A percentile compares a stretch with the other conserved stretches of the same genome.
Evolutionary conservation across 176 grass and related monocot species (phyloP).

Genomic region (Avena eriantha): DNA sequence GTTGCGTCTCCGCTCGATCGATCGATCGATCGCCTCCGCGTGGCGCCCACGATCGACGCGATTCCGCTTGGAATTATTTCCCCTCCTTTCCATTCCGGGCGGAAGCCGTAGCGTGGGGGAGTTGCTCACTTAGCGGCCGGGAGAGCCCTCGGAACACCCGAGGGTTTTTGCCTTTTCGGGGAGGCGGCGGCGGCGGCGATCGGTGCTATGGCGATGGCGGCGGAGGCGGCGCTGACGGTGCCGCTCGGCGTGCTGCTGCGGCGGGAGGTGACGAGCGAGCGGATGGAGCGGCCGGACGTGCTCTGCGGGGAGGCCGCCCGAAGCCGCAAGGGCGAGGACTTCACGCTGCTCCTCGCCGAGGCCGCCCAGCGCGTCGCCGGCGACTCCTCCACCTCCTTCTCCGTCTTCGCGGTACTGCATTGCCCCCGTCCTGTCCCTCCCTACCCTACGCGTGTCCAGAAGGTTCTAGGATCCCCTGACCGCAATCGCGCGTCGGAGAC

Average conservation of each 20-base stretch:
- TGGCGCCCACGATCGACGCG: conserved; percentile 38
- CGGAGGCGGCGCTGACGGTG: conserved; percentile 49
- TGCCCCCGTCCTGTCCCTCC: background rate
- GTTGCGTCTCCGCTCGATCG: background rate
- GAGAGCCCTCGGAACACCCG: background rate
- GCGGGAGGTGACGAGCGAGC: conserved; percentile 88
- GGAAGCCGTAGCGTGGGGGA: background rate
- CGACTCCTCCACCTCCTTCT: conserved; percentile 83
- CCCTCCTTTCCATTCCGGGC: background rate
- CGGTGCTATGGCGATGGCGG: conserved; percentile 39
- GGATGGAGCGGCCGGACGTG: conserved; percentile 83
- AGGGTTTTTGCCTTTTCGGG: conserved; percentile 24
- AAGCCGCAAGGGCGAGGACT: conserved; percentile 92
- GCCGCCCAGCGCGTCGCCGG: conserved; percentile 65
- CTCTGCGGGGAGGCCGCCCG: conserved; percentile 79
- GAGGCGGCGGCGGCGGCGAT: background rate
- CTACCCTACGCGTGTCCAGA: background rate
- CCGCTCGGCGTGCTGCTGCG: conserved; percentile 82
- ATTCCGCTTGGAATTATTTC: background rate
- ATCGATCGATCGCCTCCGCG: conserved; percentile 4
- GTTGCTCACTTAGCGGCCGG: background rate
- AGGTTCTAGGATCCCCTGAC: background rate
- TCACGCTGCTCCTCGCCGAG: conserved; percentile 71
- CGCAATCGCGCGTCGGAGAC: conserved; percentile 27
- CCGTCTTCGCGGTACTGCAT: conserved; percentile 89